These are phyloP conservation scores for Ophiocordyceps sinensis DNA, from an alignment of 2,329 filamentous ascomycete species.

Conservation along the genomic window DNA sequence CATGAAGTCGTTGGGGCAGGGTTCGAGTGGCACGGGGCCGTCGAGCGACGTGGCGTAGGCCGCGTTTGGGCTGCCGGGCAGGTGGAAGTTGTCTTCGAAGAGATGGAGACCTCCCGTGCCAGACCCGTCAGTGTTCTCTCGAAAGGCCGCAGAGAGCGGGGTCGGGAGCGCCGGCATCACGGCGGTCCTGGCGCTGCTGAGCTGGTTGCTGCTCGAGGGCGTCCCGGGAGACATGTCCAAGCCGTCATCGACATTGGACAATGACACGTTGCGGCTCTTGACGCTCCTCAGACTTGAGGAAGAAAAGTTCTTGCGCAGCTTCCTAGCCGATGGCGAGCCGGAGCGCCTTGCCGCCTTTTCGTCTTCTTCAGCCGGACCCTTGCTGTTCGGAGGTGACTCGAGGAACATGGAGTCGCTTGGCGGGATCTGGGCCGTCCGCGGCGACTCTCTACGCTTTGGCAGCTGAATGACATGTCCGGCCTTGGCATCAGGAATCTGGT, in stretches of 20 bases:
- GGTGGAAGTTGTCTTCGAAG: conserved; percentile 73
- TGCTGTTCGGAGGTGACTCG: conserved; percentile 18
- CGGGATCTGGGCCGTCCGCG: conserved; percentile 14
- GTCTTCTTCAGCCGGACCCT: conserved; percentile 19
- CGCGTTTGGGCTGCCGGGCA: conserved; percentile 47
- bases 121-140: conserved; percentile 39
- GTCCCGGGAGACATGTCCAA: conserved; percentile 60
- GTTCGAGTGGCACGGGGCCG: conserved; percentile 67
- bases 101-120: conserved; percentile 59
- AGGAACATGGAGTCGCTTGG: conserved; percentile 12
- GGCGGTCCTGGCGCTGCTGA: conserved; percentile 36
- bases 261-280: conserved; percentile 59
- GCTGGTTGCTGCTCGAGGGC: conserved; percentile 54
- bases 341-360: conserved; percentile 26
- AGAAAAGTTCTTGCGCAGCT: conserved; percentile 52
- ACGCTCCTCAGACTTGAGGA: conserved; percentile 57
- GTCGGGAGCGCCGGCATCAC: conserved; percentile 50
- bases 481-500: conserved; percentile 1
- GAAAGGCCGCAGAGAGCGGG: conserved; percentile 48
- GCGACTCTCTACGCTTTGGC: conserved; percentile 3
- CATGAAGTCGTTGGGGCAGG: conserved; percentile 77
- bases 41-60: conserved; percentile 47
- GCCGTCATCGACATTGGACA: conserved; percentile 44
- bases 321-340: conserved; percentile 36
- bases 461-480: conserved; percentile 1